Base-by-base conservation (phyloP, 352 stramenopile genomes). In the Phytophthora kernoviae region DNA sequence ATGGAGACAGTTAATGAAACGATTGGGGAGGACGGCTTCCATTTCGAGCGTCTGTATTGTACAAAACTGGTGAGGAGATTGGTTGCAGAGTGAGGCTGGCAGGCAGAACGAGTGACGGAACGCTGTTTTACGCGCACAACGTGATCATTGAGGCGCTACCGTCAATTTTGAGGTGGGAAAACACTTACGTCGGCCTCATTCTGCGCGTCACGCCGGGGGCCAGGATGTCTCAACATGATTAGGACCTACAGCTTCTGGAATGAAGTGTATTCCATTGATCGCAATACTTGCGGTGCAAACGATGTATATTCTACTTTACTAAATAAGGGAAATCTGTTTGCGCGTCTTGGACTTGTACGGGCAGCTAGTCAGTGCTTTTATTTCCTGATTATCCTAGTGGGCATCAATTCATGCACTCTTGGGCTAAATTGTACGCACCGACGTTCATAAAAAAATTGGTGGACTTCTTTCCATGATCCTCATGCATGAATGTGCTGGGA, bases 151-250 rank as follows among this genome's bases (percentile, higher is more conserved):
- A 81, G 39, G 63, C 65, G 12, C 61, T 78, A 3, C 65, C 65
- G 40, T 72, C 68, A n/a, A 69, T 74, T 34, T 49, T 81, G 56
- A 64, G 72, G 18, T 81, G 68, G 72, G 68, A 81, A 34, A 68
- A 76, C 39, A 67, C 47, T 8, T 75, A 68, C 47, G 65, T 75
- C 15, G 69, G 55, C 22, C 65, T 65, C 17, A 77, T 77, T 37
- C 37, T 75, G 47, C 62, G 69, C 54, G 34, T 78, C 46, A 50
- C 44, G 26, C 33, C 51, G 9, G 26, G n/a, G n/a, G n/a, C n/a
- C n/a, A n/a, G n/a, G n/a, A n/a, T n/a, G n/a, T n/a, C n/a, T n/a
- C n/a, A n/a, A n/a, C n/a, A n/a, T n/a, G n/a, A 41, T 5, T 12
- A 41, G 34, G 18, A 17, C 34, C 6, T 11, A 34, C 30, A 34